Base-by-base conservation (phyloP, 495 filamentous ascomycete genomes). In the Thozetella sp. region DNA sequence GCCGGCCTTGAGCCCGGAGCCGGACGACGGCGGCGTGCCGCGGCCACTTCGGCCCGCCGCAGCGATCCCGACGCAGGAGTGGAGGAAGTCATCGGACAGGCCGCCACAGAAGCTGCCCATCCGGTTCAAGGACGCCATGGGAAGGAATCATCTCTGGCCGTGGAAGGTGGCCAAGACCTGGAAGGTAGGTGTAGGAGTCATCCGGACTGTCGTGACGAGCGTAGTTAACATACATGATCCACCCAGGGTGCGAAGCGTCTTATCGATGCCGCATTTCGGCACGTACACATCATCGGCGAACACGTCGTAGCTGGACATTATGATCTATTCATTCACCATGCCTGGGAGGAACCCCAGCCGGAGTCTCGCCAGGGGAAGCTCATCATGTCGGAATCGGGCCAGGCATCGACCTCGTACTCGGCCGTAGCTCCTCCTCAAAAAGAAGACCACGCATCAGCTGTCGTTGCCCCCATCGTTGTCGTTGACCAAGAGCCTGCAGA, bases 71-170 rank as follows among this genome's bases (percentile, higher is more conserved):
- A 9, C 20, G 43, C 43, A 13, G 43, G 43, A 10, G 11, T 26
- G 26, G 69, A 64, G 67, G 54, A 67, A 58, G 23, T 67, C 64
- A 9, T 56, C 64, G 3, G 69, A 63, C 24, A 53, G 69, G 27
- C 62, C 64, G 22, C 69, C 69, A 22, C 58, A 60, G 57, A 82
- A 84, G 65, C 72, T 83, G 55, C 82, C 83, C 3, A 80, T 90
- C 66, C 83, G 83, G 63, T 89, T 89, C 67, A 86, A 85, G 55
- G 87, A 90, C 66, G 86, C 87, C 12, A 83, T 90, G 37, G 84
- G 84, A 11, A 70, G 87, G 25, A 88, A 88, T 59, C 89, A 85
- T 67, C 75, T 77, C 57, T 89, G 88, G 59, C 87, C 87, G 3
- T 89, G 81, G 69, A 78, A 88, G 61, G 69, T 88, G n/a, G 88